Percentiles rank a stretch among this genome's conserved stretches.
phyloP scores from a whole-genome alignment of 305 asterid genomes.

The Nicotiana rustica region DNA sequence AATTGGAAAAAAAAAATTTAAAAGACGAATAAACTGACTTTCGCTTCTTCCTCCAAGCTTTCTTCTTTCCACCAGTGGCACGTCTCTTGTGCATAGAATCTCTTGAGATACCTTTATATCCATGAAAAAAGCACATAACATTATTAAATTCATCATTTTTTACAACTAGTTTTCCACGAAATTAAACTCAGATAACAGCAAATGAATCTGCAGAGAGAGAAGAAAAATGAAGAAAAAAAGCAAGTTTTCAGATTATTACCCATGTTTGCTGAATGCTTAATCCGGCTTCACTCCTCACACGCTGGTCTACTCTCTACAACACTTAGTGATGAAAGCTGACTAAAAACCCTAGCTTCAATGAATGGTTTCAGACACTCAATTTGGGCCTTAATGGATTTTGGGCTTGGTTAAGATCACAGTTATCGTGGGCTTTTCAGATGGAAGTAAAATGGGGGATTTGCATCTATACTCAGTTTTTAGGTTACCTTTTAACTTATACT shows the following conservation, averaged over 20 bases:
- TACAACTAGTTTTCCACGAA: not conserved
- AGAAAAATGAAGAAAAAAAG: not conserved
- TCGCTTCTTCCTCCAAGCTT: slow-evolving; percentile 75
- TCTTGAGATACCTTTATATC: slow-evolving; percentile 57
- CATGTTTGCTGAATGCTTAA: slow-evolving; percentile 2
- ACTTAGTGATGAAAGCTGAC: not conserved
- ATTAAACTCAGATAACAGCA: not conserved
- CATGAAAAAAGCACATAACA: not conserved
- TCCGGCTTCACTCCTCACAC: not conserved
- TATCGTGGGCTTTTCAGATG: not conserved
- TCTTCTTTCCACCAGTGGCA: slow-evolving; percentile 70
- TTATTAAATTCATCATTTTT: not conserved
- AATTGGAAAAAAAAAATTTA: not conserved
- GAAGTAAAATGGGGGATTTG: not conserved
- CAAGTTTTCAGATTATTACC: not conserved
- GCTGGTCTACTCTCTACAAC: not conserved
- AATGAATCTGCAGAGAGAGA: not conserved
- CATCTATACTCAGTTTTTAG: too few relatives aligned
- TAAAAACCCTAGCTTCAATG: slow-evolving; percentile 21
- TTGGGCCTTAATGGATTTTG: not conserved
- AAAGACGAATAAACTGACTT: slow-evolving; percentile 38
- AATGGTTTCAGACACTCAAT: not conserved
- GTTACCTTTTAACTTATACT: too few relatives aligned
- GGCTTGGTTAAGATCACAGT: not conserved
- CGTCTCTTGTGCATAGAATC: slow-evolving; percentile 77